phyloP scores from a whole-genome alignment of 768 basidiomycete genomes.

The Agrocybe chaxingu region DNA sequence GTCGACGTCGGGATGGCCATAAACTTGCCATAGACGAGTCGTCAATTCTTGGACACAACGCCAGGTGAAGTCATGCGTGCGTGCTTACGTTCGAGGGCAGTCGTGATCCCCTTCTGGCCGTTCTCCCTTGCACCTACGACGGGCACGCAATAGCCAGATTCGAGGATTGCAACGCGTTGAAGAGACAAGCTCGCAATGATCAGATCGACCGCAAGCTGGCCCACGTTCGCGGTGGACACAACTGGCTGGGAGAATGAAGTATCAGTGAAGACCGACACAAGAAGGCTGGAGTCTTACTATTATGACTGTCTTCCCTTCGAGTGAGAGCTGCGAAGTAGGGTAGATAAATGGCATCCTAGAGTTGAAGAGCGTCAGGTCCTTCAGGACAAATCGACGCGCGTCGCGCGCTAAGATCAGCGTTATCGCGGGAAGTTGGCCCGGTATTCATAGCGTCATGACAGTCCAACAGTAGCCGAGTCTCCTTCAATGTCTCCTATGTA shows the following conservation, averaged over 20 bases:
- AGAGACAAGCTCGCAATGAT: slow-evolving; percentile 66
- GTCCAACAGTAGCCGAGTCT: too few species aligned
- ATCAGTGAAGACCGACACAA: slow-evolving; percentile 7
- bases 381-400: background rate
- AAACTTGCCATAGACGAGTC: slow-evolving; percentile 45
- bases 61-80: slow-evolving; percentile 19
- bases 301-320: slow-evolving; percentile 40
- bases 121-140: slow-evolving; percentile 73
- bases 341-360: slow-evolving; percentile 33
- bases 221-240: slow-evolving; percentile 78
- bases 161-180: slow-evolving; percentile 57
- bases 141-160: slow-evolving; percentile 62
- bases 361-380: background rate
- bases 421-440: too few species aligned
- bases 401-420: too few species aligned
- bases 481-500: too few species aligned
- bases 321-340: slow-evolving; percentile 20
- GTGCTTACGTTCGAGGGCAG: slow-evolving; percentile 70
- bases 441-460: too few species aligned
- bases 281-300: slow-evolving; percentile 32
- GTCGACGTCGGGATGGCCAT: slow-evolving; percentile 45
- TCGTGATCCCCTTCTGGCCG: slow-evolving; percentile 57
- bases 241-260: slow-evolving; percentile 44
- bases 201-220: slow-evolving; percentile 76
- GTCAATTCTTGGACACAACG: slow-evolving; percentile 4